These are phyloP conservation scores for Globisporangium heterothallicum DNA, from an alignment of 352 stramenopile species.

Conservation along the genomic window DNA sequence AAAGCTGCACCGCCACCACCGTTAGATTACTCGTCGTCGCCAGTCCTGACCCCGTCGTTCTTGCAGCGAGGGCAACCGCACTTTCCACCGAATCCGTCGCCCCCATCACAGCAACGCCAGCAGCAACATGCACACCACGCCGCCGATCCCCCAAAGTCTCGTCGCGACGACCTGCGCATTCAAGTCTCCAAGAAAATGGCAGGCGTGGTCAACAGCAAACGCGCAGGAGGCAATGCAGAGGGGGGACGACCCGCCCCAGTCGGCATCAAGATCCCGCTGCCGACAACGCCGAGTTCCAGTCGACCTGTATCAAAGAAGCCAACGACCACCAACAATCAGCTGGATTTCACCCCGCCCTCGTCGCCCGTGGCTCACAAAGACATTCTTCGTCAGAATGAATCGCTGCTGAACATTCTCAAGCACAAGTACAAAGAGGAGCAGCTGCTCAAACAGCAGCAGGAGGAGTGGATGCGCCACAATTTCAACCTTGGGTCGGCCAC, in stretches of 20 bases:
- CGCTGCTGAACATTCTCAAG: constrained; percentile 55
- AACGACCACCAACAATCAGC: constrained; percentile 5
- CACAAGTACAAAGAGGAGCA: constrained; percentile 59
- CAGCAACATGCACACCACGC: constrained; percentile 1
- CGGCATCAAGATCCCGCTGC: constrained; percentile 10
- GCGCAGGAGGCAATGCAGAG: not conserved
- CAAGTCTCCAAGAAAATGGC: constrained; percentile 80
- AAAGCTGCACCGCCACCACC: constrained; percentile 10
- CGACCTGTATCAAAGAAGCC: not conserved
- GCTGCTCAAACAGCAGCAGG: constrained; percentile 64
- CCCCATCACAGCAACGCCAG: constrained; percentile 3
- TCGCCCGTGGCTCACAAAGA: constrained; percentile 62
- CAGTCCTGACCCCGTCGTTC: constrained; percentile 12
- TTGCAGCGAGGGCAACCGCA: constrained; percentile 8
- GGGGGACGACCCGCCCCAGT: not conserved
- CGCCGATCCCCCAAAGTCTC: constrained; percentile 10
- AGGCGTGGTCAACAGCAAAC: constrained; percentile 6
- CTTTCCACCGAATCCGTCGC: constrained; percentile 8
- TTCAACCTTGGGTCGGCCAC: constrained; percentile 17
- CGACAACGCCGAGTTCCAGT: not conserved
- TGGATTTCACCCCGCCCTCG: constrained; percentile 44
- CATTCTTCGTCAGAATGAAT: constrained; percentile 53
- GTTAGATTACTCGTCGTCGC: constrained; percentile 34
- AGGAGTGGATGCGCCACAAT: constrained; percentile 62
- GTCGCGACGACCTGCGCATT: constrained; percentile 62